Base-by-base conservation (phyloP, 441 rosid genomes). In the Populus hybrid region DNA sequence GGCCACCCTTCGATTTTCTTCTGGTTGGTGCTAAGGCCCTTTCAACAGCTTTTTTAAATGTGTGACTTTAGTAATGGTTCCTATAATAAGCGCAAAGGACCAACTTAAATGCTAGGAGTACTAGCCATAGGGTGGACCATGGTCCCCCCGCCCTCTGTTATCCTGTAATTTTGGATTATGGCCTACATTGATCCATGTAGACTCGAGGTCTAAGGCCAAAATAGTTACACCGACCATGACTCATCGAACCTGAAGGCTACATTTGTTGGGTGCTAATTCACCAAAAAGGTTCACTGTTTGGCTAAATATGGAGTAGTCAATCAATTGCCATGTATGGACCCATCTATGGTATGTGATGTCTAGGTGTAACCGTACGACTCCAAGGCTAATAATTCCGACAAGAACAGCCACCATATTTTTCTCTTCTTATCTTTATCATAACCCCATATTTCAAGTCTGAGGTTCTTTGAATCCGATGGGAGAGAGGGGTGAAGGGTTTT, bases 191-290 rank as follows among this genome's bases (percentile, higher is more conserved):
- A 26, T 69, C 79, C 79, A 69, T 12, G 19, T 21, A 8, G 6
- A 34, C 46, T 68, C 18, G 4, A 6, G 34, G 72, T 30, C 5
- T 10, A 21, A 34, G 74, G 59, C 74, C 68, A 72, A 75, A 26
- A 9, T 18, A 21, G 40, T 57, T 57, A 35, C 38, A 3, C 59
- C 79, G 61, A 76, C 38, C 26, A 35, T 75, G 78, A 75, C 78
- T 30, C 10, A n/a, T 75, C 72, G 12, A 75, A 26, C 42, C 7
- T 1, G 12, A 36, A 23, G 16, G 75, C 34, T 50, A 19, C 68
- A 9, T 61, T 34, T 38, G 24, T 7, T 7, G 21, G 53, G 53
- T 61, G 50, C 32, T 16, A n/a, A 34, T 73, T 61, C 24, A 57
- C 42, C 75, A n/a, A 59, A 73, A 1, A 30, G 46, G 14, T 23